These are phyloP conservation scores for Phialocephala subalpina DNA, from an alignment of 2,329 filamentous ascomycete species.

Conservation along the genomic window DNA sequence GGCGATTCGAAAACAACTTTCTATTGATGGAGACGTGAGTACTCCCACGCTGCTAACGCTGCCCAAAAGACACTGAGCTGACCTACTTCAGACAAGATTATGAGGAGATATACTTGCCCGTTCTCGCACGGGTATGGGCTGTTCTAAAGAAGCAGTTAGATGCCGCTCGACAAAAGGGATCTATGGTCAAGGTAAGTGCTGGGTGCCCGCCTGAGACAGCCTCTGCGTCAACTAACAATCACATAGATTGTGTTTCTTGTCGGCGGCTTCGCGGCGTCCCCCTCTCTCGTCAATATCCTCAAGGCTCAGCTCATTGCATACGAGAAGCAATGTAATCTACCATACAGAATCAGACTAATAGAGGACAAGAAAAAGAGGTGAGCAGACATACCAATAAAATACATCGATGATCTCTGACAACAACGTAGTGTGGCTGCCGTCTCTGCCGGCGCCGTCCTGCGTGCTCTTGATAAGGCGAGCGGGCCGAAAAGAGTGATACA, in stretches of 20 bases:
- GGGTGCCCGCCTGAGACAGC: background rate
- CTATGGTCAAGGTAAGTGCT: background rate
- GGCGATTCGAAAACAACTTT: background rate
- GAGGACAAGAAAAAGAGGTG: background rate
- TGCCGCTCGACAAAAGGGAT: background rate
- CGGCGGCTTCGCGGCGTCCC: background rate
- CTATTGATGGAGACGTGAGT: background rate
- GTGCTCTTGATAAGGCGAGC: background rate
- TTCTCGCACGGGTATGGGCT: background rate
- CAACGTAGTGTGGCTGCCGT: background rate
- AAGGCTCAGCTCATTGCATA: background rate
- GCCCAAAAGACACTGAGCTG: background rate
- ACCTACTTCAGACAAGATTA: background rate
- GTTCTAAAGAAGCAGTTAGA: background rate
- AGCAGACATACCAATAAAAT: too few relatives aligned
- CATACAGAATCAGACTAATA: background rate
- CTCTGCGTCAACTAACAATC: background rate
- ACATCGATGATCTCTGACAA: background rate
- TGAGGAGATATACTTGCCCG: background rate
- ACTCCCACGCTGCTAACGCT: too few relatives aligned
- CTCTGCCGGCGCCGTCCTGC: background rate
- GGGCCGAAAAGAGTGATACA: background rate
- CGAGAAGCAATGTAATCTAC: background rate
- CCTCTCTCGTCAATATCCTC: background rate
- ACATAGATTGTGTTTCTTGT: background rate